Percentiles rank a stretch among this genome's conserved stretches.
These are phyloP conservation scores for Kregervanrija pseudodelftensis DNA, from an alignment of 805 yeast species.

Conservation along the genomic window DNA sequence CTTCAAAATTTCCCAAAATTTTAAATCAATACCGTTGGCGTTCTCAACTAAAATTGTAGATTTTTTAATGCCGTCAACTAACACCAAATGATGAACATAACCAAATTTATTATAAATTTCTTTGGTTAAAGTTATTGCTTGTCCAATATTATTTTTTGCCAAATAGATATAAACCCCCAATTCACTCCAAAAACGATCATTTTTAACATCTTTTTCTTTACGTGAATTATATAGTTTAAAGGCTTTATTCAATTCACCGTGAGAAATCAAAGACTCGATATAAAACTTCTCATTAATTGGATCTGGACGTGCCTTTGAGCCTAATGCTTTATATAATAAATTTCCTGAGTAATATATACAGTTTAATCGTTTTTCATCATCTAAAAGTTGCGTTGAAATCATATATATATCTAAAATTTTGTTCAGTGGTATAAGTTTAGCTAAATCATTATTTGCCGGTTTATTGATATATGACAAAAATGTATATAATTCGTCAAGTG, in stretches of 20 bases:
- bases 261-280: slow-evolving; percentile 35
- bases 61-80: slow-evolving; percentile 28
- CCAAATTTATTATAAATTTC: slow-evolving; percentile 24
- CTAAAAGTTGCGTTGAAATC: slow-evolving; percentile 31
- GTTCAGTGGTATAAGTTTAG: slow-evolving; percentile 27
- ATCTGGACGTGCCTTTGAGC: slow-evolving; percentile 36
- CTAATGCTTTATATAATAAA: slow-evolving; percentile 34
- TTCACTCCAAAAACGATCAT: slow-evolving; percentile 48
- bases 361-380: slow-evolving; percentile 25
- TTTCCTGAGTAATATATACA: slow-evolving; percentile 36
- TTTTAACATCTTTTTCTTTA: slow-evolving; percentile 27
- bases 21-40: background rate
- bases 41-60: slow-evolving; percentile 26
- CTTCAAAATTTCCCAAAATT: slow-evolving; percentile 28
- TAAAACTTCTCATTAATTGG: slow-evolving; percentile 44
- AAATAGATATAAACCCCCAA: slow-evolving; percentile 37
- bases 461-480: slow-evolving; percentile 17
- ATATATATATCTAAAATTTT: slow-evolving; percentile 32
- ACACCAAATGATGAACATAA: slow-evolving; percentile 30
- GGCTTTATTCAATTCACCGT: slow-evolving; percentile 30
- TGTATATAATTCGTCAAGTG: slow-evolving; percentile 19
- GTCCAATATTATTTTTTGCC: slow-evolving; percentile 24
- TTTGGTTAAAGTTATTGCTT: slow-evolving; percentile 30
- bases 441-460: slow-evolving; percentile 13
- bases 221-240: slow-evolving; percentile 30